These are phyloP conservation scores for Microcyclospora tardicrescens DNA, from an alignment of 2,329 filamentous ascomycete species.

Conservation along the genomic window DNA sequence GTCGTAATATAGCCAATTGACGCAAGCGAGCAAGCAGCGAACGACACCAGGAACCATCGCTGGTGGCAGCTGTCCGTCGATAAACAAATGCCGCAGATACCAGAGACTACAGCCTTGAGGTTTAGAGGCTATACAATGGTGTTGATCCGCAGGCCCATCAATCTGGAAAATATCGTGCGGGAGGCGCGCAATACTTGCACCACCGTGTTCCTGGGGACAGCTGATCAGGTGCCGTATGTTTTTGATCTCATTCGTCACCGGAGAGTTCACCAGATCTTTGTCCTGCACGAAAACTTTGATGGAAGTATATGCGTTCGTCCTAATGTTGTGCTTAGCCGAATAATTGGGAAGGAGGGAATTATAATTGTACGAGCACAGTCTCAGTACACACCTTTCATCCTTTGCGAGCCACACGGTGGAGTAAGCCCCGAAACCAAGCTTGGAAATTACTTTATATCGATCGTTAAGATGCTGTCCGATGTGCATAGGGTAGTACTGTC, in stretches of 20 bases:
- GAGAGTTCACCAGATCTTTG: background rate
- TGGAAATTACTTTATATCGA: slow-evolving; percentile 27
- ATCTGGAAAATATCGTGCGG: slow-evolving; percentile 16
- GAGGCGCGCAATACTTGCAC: slow-evolving; percentile 10
- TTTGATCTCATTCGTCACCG: slow-evolving; percentile 1
- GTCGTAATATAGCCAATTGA: slow-evolving; percentile 1
- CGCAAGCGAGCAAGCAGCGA: slow-evolving; percentile 9
- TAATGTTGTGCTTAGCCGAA: too few relatives aligned
- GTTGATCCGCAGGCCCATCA: slow-evolving; percentile 2
- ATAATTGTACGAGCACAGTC: too few relatives aligned
- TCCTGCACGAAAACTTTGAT: slow-evolving; percentile 3
- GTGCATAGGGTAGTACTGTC: slow-evolving; percentile 24
- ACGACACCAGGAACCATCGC: slow-evolving; percentile 10
- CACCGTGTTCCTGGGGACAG: slow-evolving; percentile 2
- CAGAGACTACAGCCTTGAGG: slow-evolving; percentile 17
- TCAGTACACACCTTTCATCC: slow-evolving; percentile 19
- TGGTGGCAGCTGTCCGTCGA: slow-evolving; percentile 5
- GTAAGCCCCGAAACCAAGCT: slow-evolving; percentile 29
- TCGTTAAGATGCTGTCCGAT: slow-evolving; percentile 21
- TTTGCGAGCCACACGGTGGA: slow-evolving; percentile 31
- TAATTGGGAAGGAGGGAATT: too few relatives aligned
- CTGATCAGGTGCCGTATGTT: background rate
- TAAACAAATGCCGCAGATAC: slow-evolving; percentile 11
- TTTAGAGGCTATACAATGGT: slow-evolving; percentile 17
- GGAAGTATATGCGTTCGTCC: background rate